Conservation (phyloP, 78 protist genomes). For the Dictyostelium purpureum region DNA sequence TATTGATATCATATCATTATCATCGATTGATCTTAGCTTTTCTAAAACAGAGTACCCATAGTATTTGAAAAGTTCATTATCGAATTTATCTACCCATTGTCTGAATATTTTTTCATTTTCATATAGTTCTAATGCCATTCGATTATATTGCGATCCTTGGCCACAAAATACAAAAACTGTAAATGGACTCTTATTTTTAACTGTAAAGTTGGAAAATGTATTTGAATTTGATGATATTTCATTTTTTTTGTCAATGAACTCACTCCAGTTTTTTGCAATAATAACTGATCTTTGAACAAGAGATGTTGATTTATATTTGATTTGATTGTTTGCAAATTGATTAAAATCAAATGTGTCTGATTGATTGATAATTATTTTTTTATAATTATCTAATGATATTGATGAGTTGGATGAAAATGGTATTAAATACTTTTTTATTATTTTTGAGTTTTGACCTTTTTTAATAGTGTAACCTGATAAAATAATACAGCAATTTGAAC, state of each 20-base stretch:
- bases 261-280: conserved; percentile 13
- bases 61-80: not conserved
- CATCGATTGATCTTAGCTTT: not conserved
- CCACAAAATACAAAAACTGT: not conserved
- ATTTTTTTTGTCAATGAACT: not conserved
- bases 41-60: not conserved
- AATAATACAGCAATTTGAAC: conserved; percentile 30
- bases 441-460: too few relatives aligned
- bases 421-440: too few relatives aligned
- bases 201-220: not conserved
- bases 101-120: not conserved
- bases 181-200: not conserved
- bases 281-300: not conserved
- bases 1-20: not conserved
- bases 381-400: conserved; percentile 7
- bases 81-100: not conserved
- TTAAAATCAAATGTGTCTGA: not conserved
- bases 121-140: not conserved
- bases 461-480: not conserved
- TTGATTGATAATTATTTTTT: not conserved
- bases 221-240: not conserved
- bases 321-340: conserved; percentile 6
- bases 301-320: not conserved
- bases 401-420: conserved; percentile 52
- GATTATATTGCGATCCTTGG: not conserved